A percentile compares a stretch with the other conserved stretches of the same genome.
Evolutionary conservation across 306 rosid species (phyloP).

Genomic region (Quercus robur): DNA sequence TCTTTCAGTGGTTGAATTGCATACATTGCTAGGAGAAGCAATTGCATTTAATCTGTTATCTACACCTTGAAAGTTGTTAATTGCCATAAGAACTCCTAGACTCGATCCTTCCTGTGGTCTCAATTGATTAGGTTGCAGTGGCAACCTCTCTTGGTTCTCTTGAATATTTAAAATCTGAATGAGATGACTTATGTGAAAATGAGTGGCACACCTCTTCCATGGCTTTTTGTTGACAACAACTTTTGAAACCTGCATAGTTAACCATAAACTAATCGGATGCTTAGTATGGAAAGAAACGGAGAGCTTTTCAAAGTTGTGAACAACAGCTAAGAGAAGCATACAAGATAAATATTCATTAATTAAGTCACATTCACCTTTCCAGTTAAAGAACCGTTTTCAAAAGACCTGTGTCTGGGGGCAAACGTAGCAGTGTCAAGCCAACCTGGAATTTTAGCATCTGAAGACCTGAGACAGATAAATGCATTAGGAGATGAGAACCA

Average conservation of each 20-base stretch:
- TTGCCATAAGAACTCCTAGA: conserved; percentile 25
- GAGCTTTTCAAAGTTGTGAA: not conserved
- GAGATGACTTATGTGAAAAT: conserved; percentile 56
- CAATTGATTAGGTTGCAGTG: conserved; percentile 13
- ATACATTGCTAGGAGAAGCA: conserved; percentile 16
- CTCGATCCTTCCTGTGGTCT: conserved; percentile 35
- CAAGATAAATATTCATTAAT: not conserved
- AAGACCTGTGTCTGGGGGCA: not conserved
- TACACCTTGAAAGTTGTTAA: conserved; percentile 19
- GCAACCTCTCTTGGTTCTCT: conserved; percentile 21
- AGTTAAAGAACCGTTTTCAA: conserved; percentile 22
- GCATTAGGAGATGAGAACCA: not conserved
- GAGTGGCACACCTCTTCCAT: conserved; percentile 65
- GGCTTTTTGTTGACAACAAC: conserved; percentile 16
- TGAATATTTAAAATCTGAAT: conserved; percentile 38
- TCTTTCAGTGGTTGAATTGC: conserved; percentile 13
- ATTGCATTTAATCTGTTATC: conserved; percentile 22
- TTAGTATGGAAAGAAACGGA: not conserved
- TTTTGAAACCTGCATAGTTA: conserved; percentile 34
- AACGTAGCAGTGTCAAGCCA: conserved; percentile 27
- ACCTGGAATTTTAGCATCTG: conserved; percentile 22
- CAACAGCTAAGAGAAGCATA: not conserved
- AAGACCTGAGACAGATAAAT: conserved; percentile 25
- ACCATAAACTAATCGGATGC: not conserved
- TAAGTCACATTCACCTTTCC: conserved; percentile 27